These are phyloP conservation scores for Neoboletus magnificus DNA, from an alignment of 768 basidiomycete species.

Conservation along the genomic window DNA sequence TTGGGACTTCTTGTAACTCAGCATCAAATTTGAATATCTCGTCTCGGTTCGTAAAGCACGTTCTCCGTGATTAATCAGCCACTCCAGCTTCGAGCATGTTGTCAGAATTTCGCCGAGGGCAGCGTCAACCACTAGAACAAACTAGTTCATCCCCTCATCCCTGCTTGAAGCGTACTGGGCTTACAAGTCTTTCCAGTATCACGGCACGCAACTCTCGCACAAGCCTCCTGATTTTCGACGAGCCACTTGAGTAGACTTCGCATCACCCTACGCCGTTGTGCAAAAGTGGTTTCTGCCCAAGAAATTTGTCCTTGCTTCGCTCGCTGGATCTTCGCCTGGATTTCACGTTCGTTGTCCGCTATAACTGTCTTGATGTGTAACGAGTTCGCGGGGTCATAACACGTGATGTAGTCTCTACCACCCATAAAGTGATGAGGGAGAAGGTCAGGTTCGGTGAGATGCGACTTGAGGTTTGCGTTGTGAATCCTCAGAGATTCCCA, in stretches of 20 bases:
- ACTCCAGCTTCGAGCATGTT: conserved; percentile 94
- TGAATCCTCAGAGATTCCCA: conserved; percentile 55
- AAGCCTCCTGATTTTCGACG: conserved; percentile 82
- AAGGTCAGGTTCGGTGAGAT: conserved; percentile 53
- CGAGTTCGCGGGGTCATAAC: conserved; percentile 88
- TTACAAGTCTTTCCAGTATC: conserved; percentile 94
- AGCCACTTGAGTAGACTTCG: conserved; percentile 90
- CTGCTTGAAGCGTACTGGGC: conserved; percentile 26
- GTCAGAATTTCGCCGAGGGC: conserved; percentile 92
- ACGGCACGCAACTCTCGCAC: conserved; percentile 83
- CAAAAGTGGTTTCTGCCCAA: conserved; percentile 78
- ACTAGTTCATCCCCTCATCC: not conserved
- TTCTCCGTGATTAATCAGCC: conserved; percentile 86
- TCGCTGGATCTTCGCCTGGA: conserved; percentile 62
- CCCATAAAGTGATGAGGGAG: conserved; percentile 45
- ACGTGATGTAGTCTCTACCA: conserved; percentile 73
- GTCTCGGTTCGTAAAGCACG: conserved; percentile 67
- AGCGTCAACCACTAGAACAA: conserved; percentile 77
- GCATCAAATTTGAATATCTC: conserved; percentile 61
- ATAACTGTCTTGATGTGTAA: conserved; percentile 75
- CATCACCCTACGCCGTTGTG: conserved; percentile 77
- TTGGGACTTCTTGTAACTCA: conserved; percentile 73
- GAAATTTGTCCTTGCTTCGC: conserved; percentile 63
- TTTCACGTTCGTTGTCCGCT: conserved; percentile 71
- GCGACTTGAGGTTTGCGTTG: conserved; percentile 62